Evolutionary conservation across 2,329 filamentous ascomycete species (phyloP), one percentile per base, ranked within the genome.

Genomic region (Cladosporium sp.): DNA sequence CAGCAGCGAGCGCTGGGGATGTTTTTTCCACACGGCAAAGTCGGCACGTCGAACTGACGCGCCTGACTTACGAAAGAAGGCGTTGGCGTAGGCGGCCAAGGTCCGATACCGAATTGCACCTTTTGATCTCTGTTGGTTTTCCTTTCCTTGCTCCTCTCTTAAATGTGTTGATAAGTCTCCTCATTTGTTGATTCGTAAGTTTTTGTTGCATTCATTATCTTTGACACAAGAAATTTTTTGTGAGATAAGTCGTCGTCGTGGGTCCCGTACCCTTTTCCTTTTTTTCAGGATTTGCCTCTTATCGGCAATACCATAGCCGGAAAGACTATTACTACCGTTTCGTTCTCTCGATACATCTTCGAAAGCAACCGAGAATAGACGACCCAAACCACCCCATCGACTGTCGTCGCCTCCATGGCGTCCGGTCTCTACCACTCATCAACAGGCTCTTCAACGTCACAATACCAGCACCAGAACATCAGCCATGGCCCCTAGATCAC

Each of bases 21-120:
- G n/a, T n/a, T n/a, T 39, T 39, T 13, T 46, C 11, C 15, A 38
- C 19, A 38, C 43, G 43, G 43, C 16, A 47, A 48, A 48, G 25
- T 39, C 43, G 43, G 43, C 43, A 48, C 43, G 43, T 9, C 22
- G n/a, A n/a, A n/a, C n/a, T n/a, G n/a, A n/a, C n/a, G n/a, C n/a
- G n/a, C n/a, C n/a, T n/a, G n/a, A n/a, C n/a, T n/a, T n/a, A n/a
- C n/a, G n/a, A n/a, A n/a, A n/a, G n/a, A n/a, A n/a, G n/a, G n/a
- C n/a, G n/a, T n/a, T n/a, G n/a, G n/a, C n/a, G n/a, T 9, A 27
- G 4, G 13, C 32, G 32, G 32, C 13, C 12, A 35, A 35, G 32
- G 32, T 35, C 32, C 32, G 32, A 35, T 35, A 35, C 32, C 32
- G 32, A 35, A 35, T 27, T 27, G 22, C 22, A 27, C 22, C 22